Evolutionary conservation across 345 rosid genomes (phyloP).

Genomic region (Lenwebbia sp.): DNA sequence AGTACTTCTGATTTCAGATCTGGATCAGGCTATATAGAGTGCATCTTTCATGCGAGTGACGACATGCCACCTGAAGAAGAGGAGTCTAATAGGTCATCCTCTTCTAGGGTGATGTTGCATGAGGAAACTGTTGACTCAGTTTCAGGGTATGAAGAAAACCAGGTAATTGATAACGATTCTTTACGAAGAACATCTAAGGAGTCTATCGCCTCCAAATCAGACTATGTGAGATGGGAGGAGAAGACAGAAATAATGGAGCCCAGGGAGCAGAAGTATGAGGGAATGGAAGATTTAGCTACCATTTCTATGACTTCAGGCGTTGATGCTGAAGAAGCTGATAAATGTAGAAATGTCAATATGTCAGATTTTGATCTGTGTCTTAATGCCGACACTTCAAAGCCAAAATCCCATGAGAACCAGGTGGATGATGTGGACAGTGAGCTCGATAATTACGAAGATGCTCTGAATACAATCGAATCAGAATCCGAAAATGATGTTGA

Average conservation of each 20-base stretch:
- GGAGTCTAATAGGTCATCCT: slow-evolving; percentile 19
- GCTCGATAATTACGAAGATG: slow-evolving; percentile 68
- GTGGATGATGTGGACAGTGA: slow-evolving; percentile 64
- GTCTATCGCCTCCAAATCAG: slow-evolving; percentile 23
- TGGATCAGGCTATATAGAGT: slow-evolving; percentile 48
- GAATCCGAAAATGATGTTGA: slow-evolving; percentile 58
- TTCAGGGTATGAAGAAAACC: slow-evolving; percentile 25
- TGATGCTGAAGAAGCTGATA: background rate
- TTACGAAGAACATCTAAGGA: slow-evolving; percentile 26
- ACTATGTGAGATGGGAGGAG: slow-evolving; percentile 72
- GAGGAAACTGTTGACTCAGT: slow-evolving; percentile 28
- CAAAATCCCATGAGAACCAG: slow-evolving; percentile 16
- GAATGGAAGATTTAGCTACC: slow-evolving; percentile 14
- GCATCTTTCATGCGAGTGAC: slow-evolving; percentile 32
- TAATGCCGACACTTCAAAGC: slow-evolving; percentile 12
- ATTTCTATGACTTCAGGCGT: background rate
- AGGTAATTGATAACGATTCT: slow-evolving; percentile 15
- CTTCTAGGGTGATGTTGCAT: slow-evolving; percentile 29
- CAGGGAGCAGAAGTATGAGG: slow-evolving; percentile 14
- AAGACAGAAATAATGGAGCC: slow-evolving; percentile 59
- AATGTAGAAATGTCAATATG: slow-evolving; percentile 11
- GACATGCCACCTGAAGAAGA: slow-evolving; percentile 37
- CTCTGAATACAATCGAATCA: slow-evolving; percentile 70
- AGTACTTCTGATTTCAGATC: slow-evolving; percentile 49
- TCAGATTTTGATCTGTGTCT: slow-evolving; percentile 7